Percentiles rank a stretch among this genome's conserved stretches.
phyloP scores from a whole-genome alignment of 2,329 filamentous ascomycete genomes.

The Coniosporium uncinatum region DNA sequence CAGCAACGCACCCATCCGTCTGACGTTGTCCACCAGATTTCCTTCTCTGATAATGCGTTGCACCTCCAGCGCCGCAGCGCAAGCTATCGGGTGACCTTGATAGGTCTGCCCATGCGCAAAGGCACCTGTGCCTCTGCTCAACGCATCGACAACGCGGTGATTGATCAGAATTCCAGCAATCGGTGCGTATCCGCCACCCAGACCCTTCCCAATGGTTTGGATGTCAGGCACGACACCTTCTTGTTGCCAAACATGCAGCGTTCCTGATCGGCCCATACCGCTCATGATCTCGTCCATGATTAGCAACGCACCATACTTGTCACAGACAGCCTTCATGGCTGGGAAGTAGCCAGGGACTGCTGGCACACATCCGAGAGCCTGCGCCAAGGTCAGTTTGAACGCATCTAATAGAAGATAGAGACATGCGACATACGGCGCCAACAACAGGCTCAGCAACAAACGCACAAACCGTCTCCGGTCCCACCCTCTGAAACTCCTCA shows the following conservation, averaged over 20 bases:
- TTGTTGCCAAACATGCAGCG: slow-evolving; percentile 57
- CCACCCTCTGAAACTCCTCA: slow-evolving; percentile 56
- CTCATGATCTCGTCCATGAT: slow-evolving; percentile 79
- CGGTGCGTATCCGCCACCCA: slow-evolving; percentile 58
- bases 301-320: slow-evolving; percentile 66
- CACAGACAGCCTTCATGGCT: slow-evolving; percentile 63
- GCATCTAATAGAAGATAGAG: neutral
- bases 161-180: slow-evolving; percentile 55
- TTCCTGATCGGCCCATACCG: slow-evolving; percentile 54
- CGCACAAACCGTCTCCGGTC: slow-evolving; percentile 60
- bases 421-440: slow-evolving; percentile 51
- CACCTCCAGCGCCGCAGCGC: slow-evolving; percentile 57
- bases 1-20: slow-evolving; percentile 44
- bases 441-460: slow-evolving; percentile 72
- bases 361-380: slow-evolving; percentile 65
- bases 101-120: slow-evolving; percentile 60
- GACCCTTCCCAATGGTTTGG: slow-evolving; percentile 59
- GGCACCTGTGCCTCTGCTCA: slow-evolving; percentile 35
- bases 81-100: slow-evolving; percentile 54
- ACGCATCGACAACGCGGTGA: slow-evolving; percentile 40
- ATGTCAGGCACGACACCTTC: slow-evolving; percentile 57
- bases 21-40: slow-evolving; percentile 52
- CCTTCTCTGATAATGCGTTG: slow-evolving; percentile 53
- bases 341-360: slow-evolving; percentile 62
- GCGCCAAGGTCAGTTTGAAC: too few relatives aligned